Evolutionary conservation across 148 eudicot genomes (phyloP).

Genomic region (Silene conica): DNA sequence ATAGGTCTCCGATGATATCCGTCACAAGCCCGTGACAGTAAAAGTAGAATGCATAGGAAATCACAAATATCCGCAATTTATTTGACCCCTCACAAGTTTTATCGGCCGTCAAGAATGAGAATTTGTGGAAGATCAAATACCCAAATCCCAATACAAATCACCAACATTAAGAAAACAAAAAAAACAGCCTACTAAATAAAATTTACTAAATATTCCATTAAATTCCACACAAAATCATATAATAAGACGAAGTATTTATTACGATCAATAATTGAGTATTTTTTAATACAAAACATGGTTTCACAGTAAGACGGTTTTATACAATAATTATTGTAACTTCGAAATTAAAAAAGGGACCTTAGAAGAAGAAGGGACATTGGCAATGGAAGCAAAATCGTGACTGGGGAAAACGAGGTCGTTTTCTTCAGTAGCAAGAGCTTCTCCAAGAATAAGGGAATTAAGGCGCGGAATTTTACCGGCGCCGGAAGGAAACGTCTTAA

Average conservation of each 20-base stretch:
- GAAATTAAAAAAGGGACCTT: slow-evolving; percentile 32
- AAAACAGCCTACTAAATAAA: not conserved
- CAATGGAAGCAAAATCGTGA: slow-evolving; percentile 49
- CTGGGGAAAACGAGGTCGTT: slow-evolving; percentile 62
- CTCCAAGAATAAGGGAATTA: slow-evolving; percentile 71
- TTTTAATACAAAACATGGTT: too few species aligned
- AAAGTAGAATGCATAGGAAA: too few species aligned
- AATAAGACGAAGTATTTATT: too few species aligned
- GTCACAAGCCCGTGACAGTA: too few species aligned
- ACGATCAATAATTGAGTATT: too few species aligned
- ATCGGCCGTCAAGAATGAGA: too few species aligned
- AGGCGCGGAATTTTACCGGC: slow-evolving; percentile 55
- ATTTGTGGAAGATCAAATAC: not conserved
- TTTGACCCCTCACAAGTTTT: too few species aligned
- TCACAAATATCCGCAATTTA: too few species aligned
- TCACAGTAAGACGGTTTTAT: too few species aligned
- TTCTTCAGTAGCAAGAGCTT: slow-evolving; percentile 81
- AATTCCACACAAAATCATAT: too few species aligned
- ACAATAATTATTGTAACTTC: too few species aligned
- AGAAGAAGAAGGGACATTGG: slow-evolving; percentile 52
- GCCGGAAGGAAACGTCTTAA: slow-evolving; percentile 42
- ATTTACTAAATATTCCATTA: not conserved
- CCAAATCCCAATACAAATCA: not conserved
- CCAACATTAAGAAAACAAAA: not conserved
- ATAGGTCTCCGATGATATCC: too few species aligned